Evolutionary conservation across 257 asterid species (phyloP).

Genomic region (Rhazya stricta): DNA sequence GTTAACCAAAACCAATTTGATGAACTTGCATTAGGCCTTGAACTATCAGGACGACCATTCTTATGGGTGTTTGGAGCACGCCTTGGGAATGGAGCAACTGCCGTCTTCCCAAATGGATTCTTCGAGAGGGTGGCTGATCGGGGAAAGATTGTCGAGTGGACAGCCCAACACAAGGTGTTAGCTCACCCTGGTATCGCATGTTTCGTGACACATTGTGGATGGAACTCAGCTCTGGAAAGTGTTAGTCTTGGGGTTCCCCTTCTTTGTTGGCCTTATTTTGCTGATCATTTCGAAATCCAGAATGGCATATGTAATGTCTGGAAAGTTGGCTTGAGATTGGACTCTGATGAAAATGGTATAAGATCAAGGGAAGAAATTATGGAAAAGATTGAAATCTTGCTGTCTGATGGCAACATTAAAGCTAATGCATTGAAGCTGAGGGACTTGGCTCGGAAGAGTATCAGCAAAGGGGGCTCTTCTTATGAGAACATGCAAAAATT

Average conservation of each 20-base stretch:
- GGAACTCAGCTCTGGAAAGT: conserved; percentile 60
- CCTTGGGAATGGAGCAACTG: conserved; percentile 14
- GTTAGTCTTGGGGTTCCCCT: conserved; percentile 53
- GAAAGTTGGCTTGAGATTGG: conserved; percentile 40
- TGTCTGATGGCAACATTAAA: conserved; percentile 25
- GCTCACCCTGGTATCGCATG: conserved; percentile 46
- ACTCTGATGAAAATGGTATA: conserved; percentile 32
- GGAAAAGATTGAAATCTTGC: conserved; percentile 31
- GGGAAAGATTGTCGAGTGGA: conserved; percentile 62
- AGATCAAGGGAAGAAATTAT: conserved; percentile 40
- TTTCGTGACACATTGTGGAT: conserved; percentile 61
- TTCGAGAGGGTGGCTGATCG: conserved; percentile 25
- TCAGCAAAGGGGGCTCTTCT: conserved; percentile 39
- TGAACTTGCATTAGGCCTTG: conserved; percentile 53
- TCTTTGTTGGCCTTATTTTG: conserved; percentile 65
- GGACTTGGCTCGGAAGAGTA: conserved; percentile 33
- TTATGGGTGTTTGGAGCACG: conserved; percentile 45
- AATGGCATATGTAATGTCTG: conserved; percentile 44
- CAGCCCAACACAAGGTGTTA: conserved; percentile 55
- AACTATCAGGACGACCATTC: conserved; percentile 39
- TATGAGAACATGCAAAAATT: conserved; percentile 16
- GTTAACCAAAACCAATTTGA: conserved; percentile 37
- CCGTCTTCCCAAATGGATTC: conserved; percentile 19
- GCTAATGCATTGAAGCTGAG: conserved; percentile 35
- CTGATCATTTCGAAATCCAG: conserved; percentile 46